These are phyloP conservation scores for Chlorella vulgaris DNA, from an alignment of 139 green algal genomes.

Conservation along the genomic window DNA sequence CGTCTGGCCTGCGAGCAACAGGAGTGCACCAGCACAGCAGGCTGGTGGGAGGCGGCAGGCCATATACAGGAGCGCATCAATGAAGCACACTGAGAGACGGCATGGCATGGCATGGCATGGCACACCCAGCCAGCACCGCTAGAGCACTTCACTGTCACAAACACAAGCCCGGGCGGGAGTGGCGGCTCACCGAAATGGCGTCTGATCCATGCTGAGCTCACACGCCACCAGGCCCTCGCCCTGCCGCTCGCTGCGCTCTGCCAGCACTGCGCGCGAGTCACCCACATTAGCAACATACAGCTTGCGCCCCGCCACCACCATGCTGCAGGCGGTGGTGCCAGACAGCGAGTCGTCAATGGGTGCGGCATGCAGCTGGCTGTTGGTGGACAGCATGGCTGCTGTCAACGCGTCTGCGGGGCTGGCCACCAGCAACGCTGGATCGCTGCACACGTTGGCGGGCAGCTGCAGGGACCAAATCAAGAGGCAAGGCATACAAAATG, in stretches of 20 bases:
- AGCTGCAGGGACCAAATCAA: constrained; percentile 42
- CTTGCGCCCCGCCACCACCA: constrained; percentile 67
- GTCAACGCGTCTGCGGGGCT: constrained; percentile 48
- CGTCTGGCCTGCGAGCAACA: constrained; percentile 73
- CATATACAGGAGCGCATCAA: too few species aligned
- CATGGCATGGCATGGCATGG: background rate
- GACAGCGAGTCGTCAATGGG: constrained; percentile 73
- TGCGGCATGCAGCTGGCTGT: constrained; percentile 77
- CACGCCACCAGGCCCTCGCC: constrained; percentile 35
- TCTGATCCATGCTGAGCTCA: constrained; percentile 84
- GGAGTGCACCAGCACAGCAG: background rate
- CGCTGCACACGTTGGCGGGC: constrained; percentile 46
- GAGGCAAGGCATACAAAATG: background rate
- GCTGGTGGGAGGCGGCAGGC: background rate
- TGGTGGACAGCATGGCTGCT: constrained; percentile 75
- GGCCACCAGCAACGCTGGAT: constrained; percentile 42
- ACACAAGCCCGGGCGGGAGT: background rate
- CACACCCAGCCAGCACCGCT: background rate
- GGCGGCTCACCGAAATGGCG: constrained; percentile 80
- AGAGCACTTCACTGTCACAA: background rate
- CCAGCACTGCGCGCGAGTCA: constrained; percentile 87
- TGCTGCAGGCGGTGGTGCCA: constrained; percentile 87
- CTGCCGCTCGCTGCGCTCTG: constrained; percentile 36
- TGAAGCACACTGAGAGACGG: too few species aligned
- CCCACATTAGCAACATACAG: constrained; percentile 92